Conservation (phyloP, 768 basidiomycete species). For the Trametes maxima region DNA sequence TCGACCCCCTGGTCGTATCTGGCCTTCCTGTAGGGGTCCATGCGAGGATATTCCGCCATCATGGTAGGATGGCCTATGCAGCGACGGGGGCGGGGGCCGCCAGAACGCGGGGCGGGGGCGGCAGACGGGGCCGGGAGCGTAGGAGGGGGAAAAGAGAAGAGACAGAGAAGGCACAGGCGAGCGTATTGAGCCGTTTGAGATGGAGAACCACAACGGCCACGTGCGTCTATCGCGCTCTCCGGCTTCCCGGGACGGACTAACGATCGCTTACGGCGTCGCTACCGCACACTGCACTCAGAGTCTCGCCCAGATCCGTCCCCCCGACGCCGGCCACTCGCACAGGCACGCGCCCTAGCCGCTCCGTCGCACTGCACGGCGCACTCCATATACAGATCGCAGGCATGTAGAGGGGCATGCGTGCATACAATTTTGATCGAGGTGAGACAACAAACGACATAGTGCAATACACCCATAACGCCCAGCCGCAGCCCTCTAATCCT, state of each 20-base stretch:
- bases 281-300: constrained; percentile 2
- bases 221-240: constrained; percentile 24
- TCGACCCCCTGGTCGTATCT: constrained; percentile 85
- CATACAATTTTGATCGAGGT: constrained; percentile 39
- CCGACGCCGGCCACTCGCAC: background rate
- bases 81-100: constrained; percentile 42
- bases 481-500: constrained; percentile 56
- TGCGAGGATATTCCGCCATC: constrained; percentile 61
- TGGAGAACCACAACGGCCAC: constrained; percentile 26
- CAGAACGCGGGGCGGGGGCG: constrained; percentile 36
- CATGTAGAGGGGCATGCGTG: constrained; percentile 35
- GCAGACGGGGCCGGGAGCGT: constrained; percentile 35
- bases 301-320: background rate
- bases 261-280: background rate
- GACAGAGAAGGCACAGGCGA: constrained; percentile 19
- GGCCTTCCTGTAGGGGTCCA: constrained; percentile 68
- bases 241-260: constrained; percentile 20
- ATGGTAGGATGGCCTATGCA: constrained; percentile 31
- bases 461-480: constrained; percentile 32
- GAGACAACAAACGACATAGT: constrained; percentile 37
- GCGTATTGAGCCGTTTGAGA: constrained; percentile 23
- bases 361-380: background rate
- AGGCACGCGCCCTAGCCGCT: background rate
- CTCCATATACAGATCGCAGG: constrained; percentile 18
- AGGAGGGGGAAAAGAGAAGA: constrained; percentile 35